These are phyloP conservation scores for Aureobasidium sp. DNA, from an alignment of 2,329 filamentous ascomycete species.

Conservation along the genomic window DNA sequence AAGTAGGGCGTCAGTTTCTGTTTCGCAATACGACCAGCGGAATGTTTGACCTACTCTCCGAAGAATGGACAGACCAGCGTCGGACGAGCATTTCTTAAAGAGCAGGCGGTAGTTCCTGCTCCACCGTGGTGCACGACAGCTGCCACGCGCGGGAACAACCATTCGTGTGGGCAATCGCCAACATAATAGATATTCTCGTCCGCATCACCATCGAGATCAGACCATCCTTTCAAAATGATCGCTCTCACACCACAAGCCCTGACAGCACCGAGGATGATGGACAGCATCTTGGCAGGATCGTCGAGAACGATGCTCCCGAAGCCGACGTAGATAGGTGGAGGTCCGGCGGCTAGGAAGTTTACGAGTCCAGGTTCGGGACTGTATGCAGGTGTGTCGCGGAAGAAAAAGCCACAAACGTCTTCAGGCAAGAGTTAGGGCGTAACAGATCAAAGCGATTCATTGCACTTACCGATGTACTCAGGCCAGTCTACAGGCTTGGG, in stretches of 20 bases:
- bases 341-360: conserved; percentile 59
- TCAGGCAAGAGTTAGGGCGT: neutral
- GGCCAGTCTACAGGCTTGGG: conserved; percentile 73
- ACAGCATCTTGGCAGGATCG: conserved; percentile 63
- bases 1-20: neutral
- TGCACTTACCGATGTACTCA: conserved; percentile 55
- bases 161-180: conserved; percentile 51
- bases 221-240: conserved; percentile 51
- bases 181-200: conserved; percentile 43
- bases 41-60: conserved; percentile 33
- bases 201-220: conserved; percentile 37
- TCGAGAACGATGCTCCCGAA: conserved; percentile 80
- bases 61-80: conserved; percentile 53
- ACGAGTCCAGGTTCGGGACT: conserved; percentile 59
- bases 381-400: conserved; percentile 61
- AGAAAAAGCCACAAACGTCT: conserved; percentile 60
- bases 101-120: conserved; percentile 52
- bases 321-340: conserved; percentile 72
- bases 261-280: conserved; percentile 65
- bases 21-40: neutral
- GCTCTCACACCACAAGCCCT: conserved; percentile 44
- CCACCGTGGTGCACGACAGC: conserved; percentile 56
- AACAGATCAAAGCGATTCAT: neutral
- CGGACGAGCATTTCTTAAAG: conserved; percentile 45
- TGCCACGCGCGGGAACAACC: conserved; percentile 52